A percentile compares a stretch with the other conserved stretches of the same genome.
phyloP scores from a whole-genome alignment of 176 grass and related monocot species.

The Musa schizocarpa region DNA sequence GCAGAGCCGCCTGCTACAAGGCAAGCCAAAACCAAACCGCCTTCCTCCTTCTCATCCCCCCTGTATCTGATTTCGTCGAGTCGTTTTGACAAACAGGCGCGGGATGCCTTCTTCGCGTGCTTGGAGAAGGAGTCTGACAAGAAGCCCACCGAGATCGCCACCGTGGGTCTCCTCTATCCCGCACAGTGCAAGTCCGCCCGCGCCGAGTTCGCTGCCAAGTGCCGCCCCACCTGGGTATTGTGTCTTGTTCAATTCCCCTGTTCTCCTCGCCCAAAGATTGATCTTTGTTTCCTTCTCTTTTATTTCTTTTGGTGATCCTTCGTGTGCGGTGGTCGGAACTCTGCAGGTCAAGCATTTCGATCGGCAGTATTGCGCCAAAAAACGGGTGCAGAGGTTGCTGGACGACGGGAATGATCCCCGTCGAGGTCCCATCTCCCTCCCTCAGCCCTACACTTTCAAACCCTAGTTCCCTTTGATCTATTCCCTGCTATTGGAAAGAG shows the following conservation, averaged over 20 bases:
- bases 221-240: constrained; percentile 68
- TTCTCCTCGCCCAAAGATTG: neutral
- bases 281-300: neutral
- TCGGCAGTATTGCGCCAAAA: constrained; percentile 74
- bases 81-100: constrained; percentile 29
- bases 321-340: neutral
- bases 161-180: constrained; percentile 69
- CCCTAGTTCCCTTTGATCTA: constrained; percentile 22
- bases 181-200: constrained; percentile 65
- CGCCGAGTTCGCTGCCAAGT: constrained; percentile 52
- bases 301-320: neutral
- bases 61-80: neutral
- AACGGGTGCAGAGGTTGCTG: constrained; percentile 65
- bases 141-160: constrained; percentile 82
- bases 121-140: constrained; percentile 72
- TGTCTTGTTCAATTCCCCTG: neutral
- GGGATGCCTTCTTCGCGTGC: constrained; percentile 82
- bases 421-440: constrained; percentile 60
- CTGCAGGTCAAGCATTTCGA: constrained; percentile 86
- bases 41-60: neutral
- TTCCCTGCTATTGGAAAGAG: neutral
- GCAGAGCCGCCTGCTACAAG: constrained; percentile 77
- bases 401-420: constrained; percentile 57
- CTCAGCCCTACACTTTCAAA: constrained; percentile 88
- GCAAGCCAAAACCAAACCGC: constrained; percentile 3